These are phyloP conservation scores for Alnus rubra DNA, from an alignment of 306 rosid species.

Conservation along the genomic window DNA sequence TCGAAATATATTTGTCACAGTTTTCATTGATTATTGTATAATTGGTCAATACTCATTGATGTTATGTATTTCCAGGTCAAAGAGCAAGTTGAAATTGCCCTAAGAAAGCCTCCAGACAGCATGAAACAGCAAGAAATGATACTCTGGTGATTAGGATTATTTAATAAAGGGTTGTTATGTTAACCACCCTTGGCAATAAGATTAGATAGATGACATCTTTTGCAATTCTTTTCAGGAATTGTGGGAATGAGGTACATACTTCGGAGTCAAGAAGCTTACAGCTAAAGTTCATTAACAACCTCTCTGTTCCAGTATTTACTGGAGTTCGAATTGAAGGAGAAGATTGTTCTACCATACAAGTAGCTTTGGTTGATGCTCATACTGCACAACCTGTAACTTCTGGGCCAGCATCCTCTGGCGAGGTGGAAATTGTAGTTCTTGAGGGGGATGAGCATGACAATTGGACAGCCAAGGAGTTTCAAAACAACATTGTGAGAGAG, in stretches of 20 bases:
- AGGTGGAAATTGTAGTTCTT: slow-evolving; percentile 90
- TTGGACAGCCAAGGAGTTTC: slow-evolving; percentile 83
- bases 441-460: slow-evolving; percentile 93
- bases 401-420: slow-evolving; percentile 78
- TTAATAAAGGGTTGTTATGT: not conserved
- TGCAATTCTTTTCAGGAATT: slow-evolving; percentile 54
- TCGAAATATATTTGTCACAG: not conserved
- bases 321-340: slow-evolving; percentile 98
- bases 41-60: slow-evolving; percentile 18
- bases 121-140: slow-evolving; percentile 74
- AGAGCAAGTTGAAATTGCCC: slow-evolving; percentile 76
- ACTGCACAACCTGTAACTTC: slow-evolving; percentile 62
- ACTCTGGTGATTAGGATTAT: slow-evolving; percentile 18
- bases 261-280: slow-evolving; percentile 61
- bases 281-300: slow-evolving; percentile 65
- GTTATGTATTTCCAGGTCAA: slow-evolving; percentile 62
- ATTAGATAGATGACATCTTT: slow-evolving; percentile 20
- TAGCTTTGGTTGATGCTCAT: slow-evolving; percentile 62
- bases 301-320: slow-evolving; percentile 87
- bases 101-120: slow-evolving; percentile 61
- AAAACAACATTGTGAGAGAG: slow-evolving; percentile 80
- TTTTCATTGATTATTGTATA: too few species aligned
- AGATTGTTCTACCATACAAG: slow-evolving; percentile 61
- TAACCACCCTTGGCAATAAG: not conserved
- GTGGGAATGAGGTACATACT: slow-evolving; percentile 56